phyloP scores from a whole-genome alignment of 352 stramenopile genomes.

The Halophytophthora batemanensis region DNA sequence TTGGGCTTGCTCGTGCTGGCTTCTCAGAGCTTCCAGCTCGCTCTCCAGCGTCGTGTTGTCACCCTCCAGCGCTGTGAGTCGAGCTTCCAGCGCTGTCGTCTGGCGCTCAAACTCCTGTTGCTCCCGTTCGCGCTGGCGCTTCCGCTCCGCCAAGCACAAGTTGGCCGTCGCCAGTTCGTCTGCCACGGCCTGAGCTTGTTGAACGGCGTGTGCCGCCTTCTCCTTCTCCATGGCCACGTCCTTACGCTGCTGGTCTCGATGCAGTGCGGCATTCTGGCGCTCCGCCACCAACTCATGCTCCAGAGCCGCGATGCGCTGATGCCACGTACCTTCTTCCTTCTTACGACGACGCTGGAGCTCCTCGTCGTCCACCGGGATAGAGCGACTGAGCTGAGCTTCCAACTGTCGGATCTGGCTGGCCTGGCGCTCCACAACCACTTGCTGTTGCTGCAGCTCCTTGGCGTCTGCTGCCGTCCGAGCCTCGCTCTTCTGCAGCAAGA shows the following conservation, averaged over 20 bases:
- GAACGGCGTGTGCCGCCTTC: conserved; percentile 36
- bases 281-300: conserved; percentile 52
- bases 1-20: conserved; percentile 12
- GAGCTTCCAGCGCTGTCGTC: conserved; percentile 7
- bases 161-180: conserved; percentile 70
- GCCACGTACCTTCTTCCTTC: conserved; percentile 53
- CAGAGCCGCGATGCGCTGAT: conserved; percentile 49
- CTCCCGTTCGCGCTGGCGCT: conserved; percentile 54
- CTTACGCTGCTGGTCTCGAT: conserved; percentile 38
- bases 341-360: conserved; percentile 35
- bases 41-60: conserved; percentile 7
- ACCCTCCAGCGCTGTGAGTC: conserved; percentile 2
- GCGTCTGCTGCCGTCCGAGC: conserved; percentile 11
- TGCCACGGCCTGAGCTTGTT: conserved; percentile 33
- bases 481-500: conserved; percentile 25
- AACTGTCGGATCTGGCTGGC: conserved; percentile 43
- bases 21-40: conserved; percentile 10
- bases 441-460: conserved; percentile 36
- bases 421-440: conserved; percentile 29
- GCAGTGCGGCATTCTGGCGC: conserved; percentile 29
- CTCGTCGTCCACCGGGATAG: conserved; percentile 47
- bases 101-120: conserved; percentile 23
- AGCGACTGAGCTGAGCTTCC: conserved; percentile 48
- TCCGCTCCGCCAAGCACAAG: conserved; percentile 65
- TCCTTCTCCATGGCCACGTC: conserved; percentile 41